These are phyloP conservation scores for Calophaca sinica DNA, from an alignment of 306 rosid genomes.

Conservation along the genomic window DNA sequence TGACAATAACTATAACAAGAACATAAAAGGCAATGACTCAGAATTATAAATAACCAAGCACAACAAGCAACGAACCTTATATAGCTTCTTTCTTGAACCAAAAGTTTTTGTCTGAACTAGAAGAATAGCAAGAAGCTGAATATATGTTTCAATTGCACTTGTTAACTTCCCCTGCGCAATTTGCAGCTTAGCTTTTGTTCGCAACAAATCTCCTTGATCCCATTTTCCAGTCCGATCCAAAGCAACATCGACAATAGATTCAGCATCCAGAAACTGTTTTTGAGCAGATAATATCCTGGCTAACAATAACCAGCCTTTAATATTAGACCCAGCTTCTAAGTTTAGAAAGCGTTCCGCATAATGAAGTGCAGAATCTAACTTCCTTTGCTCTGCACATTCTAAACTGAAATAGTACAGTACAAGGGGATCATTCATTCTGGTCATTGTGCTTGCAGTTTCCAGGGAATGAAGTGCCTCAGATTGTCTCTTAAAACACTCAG, in stretches of 20 bases:
- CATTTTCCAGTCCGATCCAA: conserved; percentile 89
- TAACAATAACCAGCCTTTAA: conserved; percentile 80
- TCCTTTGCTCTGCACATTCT: conserved; percentile 82
- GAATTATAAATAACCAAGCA: conserved; percentile 32
- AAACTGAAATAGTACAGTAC: conserved; percentile 71
- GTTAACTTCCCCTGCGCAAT: conserved; percentile 73
- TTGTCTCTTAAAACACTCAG: conserved; percentile 69
- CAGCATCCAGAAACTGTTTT: conserved; percentile 72
- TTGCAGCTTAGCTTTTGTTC: conserved; percentile 87
- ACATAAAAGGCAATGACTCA: conserved; percentile 11
- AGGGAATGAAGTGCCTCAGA: conserved; percentile 72
- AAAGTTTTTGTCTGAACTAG: conserved; percentile 79
- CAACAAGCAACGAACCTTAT: conserved; percentile 58
- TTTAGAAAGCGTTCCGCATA: conserved; percentile 67
- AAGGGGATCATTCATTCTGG: conserved; percentile 65
- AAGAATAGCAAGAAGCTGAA: conserved; percentile 79
- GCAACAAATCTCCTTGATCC: conserved; percentile 87
- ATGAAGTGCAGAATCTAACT: conserved; percentile 71
- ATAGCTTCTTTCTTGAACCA: conserved; percentile 59
- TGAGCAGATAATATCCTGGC: conserved; percentile 87
- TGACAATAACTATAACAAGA: conserved; percentile 20
- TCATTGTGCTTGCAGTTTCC: conserved; percentile 69
- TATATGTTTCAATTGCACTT: conserved; percentile 71
- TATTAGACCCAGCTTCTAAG: conserved; percentile 71
- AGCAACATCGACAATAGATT: conserved; percentile 75